Base-by-base conservation (phyloP, 106 monocot species). In the Narthecium ossifragum region DNA sequence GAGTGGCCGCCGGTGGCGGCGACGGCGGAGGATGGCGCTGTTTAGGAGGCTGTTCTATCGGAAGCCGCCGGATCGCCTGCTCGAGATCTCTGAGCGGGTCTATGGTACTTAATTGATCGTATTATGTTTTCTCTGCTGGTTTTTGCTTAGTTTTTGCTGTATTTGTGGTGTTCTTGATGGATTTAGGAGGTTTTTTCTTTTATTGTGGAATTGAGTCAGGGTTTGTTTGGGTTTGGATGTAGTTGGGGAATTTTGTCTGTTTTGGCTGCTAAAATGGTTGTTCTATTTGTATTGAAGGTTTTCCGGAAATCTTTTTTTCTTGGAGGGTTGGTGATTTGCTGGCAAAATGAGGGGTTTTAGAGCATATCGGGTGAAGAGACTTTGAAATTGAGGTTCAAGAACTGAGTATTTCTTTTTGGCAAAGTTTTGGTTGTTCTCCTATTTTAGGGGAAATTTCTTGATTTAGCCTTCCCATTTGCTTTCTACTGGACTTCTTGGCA, bases 51-150 rank as follows among this genome's bases (percentile, higher is more conserved):
- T 96, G 38, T 96, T 96, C 81, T 90, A 85, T 68, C 64, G 86
- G 65, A 96, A 86, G 74, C 90, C 96, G 58, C 90, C 96, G 57
- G 90, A 96, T 76, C 80, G 80, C 62, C 77, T 96, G 48, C 72
- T 96, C 21, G 96, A 96, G 79, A 96, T 96, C 70, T 86, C 96
- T 28, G 96, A 96, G 69, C 70, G 96, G 47, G 90, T 96, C 24
- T 96, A 90, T 43, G 96, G 96, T 96, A 82, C 26, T 28, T 32
- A 31, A 60, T 25, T 15, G 25, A 17, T 13, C n/a, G 17, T 21
- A 50, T 34, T 14, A 0, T 7, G 46, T 7, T 56, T 28, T 6
- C 23, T 59, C 17, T 49, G 15, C 18, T 55, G 24, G 17, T 34
- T 11, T 29, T 6, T 33, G 17, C 8, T 24, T 46, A 14, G 51